Base-by-base conservation (phyloP, 257 asterid genomes). In the Solanum corneliomulleri region DNA sequence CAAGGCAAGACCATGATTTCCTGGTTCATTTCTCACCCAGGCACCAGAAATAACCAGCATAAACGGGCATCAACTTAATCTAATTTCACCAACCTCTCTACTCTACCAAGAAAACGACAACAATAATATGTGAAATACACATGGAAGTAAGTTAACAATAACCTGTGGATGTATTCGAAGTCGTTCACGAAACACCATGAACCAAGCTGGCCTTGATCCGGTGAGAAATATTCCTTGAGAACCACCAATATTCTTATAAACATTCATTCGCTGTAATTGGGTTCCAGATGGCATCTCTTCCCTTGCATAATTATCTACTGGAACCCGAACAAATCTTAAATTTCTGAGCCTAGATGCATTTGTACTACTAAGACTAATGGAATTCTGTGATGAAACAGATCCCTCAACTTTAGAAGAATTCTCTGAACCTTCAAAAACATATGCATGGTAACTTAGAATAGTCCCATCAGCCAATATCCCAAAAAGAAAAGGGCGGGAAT, bases 91-190 rank as follows among this genome's bases (percentile, higher is more conserved):
- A 27, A 7, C 16, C 62, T 33, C 83, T 41, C 31, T 25, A 42
- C 35, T 39, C 82, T 41, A 77, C 23, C 60, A 44, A 77, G 60
- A 42, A 77, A 77, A 42, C 11, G 3, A 39, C 56, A 77, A 78
- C 27, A 68, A 84, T n/a, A 64, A 31, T 21, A 29, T 85, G 52
- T 71, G 33, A 56, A 56, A 27, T 42, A 44, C 37, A 85, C 31
- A 45, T 45, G 78, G 70, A 45, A 29, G 44, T 31, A 76, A 70
- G 81, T 68, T 11, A 85, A 64, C 52, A 85, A 85, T 82, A 86
- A 95, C 99, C 97, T 97, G 99, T 85, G 98, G 98, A 91, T 97
- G 99, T 81, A 94, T 87, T 88, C 99, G 91, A 88, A 97, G 93
- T 84, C 98, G 97, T 92, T 96, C 98, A 89, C 98, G 93, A 87